Percentiles rank a stretch among this genome's conserved stretches.
phyloP scores from a whole-genome alignment of 2,329 filamentous ascomycete genomes.

The Colletotrichum sojae region DNA sequence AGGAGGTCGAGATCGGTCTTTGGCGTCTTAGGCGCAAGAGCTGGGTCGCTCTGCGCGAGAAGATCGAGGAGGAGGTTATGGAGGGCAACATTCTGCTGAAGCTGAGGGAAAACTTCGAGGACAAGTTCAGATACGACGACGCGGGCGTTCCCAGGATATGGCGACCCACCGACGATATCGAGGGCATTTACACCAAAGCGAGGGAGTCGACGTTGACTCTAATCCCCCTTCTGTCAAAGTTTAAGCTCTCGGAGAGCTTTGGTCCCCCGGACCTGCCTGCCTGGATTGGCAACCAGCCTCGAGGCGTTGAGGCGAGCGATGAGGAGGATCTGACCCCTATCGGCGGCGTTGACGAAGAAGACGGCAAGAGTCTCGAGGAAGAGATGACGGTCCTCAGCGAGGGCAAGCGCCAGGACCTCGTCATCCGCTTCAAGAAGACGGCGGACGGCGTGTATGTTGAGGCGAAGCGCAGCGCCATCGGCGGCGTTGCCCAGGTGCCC shows the following conservation, averaged over 20 bases:
- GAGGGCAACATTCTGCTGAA: slow-evolving; percentile 97
- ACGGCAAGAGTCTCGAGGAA: slow-evolving; percentile 93
- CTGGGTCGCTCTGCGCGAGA: slow-evolving; percentile 90
- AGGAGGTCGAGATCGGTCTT: slow-evolving; percentile 91
- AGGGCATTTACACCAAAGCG: slow-evolving; percentile 92
- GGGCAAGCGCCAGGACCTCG: slow-evolving; percentile 89
- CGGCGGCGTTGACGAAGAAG: slow-evolving; percentile 93
- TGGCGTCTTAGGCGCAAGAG: slow-evolving; percentile 95
- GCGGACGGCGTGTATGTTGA: slow-evolving; percentile 98
- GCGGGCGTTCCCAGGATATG: slow-evolving; percentile 95
- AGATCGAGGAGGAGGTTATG: slow-evolving; percentile 97
- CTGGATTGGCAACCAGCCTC: slow-evolving; percentile 86
- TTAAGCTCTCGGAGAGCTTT: slow-evolving; percentile 82
- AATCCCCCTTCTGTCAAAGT: slow-evolving; percentile 89
- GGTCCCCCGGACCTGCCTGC: slow-evolving; percentile 84
- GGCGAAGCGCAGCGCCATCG: slow-evolving; percentile 96
- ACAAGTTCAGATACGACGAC: slow-evolving; percentile 99
- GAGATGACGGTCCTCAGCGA: slow-evolving; percentile 97
- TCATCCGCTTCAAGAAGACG: slow-evolving; percentile 97
- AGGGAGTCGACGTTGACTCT: slow-evolving; percentile 92
- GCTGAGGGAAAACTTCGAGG: slow-evolving; percentile 97
- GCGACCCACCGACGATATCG: slow-evolving; percentile 96
- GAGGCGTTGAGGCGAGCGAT: slow-evolving; percentile 82
- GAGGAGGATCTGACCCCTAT: slow-evolving; percentile 93
- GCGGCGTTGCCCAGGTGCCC: slow-evolving; percentile 93